Percentiles rank a stretch among this genome's conserved stretches.
Evolutionary conservation across 1,139 yeast species (phyloP).

Genomic region (Candida anutae): DNA sequence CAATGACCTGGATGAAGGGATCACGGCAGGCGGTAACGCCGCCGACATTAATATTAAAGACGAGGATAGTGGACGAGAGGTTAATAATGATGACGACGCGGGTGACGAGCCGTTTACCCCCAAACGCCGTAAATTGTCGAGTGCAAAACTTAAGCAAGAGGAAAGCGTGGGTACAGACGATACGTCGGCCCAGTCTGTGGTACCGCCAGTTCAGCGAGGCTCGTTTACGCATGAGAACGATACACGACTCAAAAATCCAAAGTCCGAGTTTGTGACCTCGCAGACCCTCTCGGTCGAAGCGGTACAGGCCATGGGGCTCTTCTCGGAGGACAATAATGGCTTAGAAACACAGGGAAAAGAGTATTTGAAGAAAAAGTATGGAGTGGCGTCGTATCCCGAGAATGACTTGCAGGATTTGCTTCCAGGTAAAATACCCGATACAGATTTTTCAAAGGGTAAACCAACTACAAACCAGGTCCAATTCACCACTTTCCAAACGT

Average conservation of each 20-base stretch:
- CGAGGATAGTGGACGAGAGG: slow-evolving; percentile 6
- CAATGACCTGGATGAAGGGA: slow-evolving; percentile 2
- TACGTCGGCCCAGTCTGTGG: slow-evolving; percentile 22
- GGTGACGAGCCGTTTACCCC: slow-evolving; percentile 3
- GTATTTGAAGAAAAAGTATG: slow-evolving; percentile 67
- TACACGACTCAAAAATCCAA: slow-evolving; percentile 63
- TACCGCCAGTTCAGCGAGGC: slow-evolving; percentile 42
- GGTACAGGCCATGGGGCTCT: slow-evolving; percentile 54
- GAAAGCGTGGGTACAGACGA: slow-evolving; percentile 3
- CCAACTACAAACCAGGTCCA: slow-evolving; percentile 87
- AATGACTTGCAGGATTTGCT: slow-evolving; percentile 64
- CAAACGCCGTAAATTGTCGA: slow-evolving; percentile 3
- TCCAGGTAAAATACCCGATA: slow-evolving; percentile 85
- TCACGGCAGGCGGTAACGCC: neutral
- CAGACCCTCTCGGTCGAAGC: slow-evolving; percentile 70
- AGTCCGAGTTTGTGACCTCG: slow-evolving; percentile 66
- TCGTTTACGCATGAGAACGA: slow-evolving; percentile 44
- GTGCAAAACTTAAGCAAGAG: slow-evolving; percentile 1
- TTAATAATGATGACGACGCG: slow-evolving; percentile 7
- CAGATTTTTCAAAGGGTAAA: slow-evolving; percentile 77
- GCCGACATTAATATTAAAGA: slow-evolving; percentile 2
- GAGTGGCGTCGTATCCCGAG: slow-evolving; percentile 84
- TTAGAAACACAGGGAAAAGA: slow-evolving; percentile 60
- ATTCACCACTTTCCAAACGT: slow-evolving; percentile 78
- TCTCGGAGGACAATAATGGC: slow-evolving; percentile 51